A percentile compares a stretch with the other conserved stretches of the same genome.
Evolutionary conservation across 768 basidiomycete species (phyloP).

Genomic region (Calocera viscosa): DNA sequence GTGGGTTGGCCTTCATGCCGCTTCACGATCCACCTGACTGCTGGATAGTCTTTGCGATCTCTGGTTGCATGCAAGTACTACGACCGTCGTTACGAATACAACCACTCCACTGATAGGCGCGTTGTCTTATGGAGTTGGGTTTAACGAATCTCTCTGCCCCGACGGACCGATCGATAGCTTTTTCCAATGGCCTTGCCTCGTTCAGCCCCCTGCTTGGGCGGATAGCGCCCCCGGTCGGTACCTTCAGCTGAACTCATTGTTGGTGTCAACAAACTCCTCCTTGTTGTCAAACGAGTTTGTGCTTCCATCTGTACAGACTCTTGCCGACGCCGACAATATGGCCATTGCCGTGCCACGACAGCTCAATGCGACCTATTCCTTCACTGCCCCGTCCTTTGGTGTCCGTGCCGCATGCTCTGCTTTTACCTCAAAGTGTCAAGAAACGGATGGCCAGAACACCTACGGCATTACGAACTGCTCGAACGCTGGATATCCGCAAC

Average conservation of each 20-base stretch:
- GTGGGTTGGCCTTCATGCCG: neutral
- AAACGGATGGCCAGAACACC: neutral
- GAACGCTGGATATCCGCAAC: neutral
- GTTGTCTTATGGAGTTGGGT: neutral
- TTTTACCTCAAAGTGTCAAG: neutral
- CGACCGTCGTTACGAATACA: neutral
- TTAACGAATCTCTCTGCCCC: neutral
- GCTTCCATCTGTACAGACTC: neutral
- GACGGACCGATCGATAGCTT: neutral
- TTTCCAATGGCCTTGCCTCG: no score
- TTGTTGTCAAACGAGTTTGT: neutral
- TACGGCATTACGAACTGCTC: neutral
- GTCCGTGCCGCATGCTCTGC: neutral
- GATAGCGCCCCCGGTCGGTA: neutral
- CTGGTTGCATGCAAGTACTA: neutral
- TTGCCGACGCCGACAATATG: neutral
- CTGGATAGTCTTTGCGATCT: neutral
- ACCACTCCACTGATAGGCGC: neutral
- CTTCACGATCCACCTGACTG: neutral
- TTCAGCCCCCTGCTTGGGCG: no score
- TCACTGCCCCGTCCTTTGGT: neutral
- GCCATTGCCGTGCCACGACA: neutral
- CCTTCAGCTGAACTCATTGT: neutral
- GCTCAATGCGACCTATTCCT: neutral
- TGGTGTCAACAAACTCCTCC: neutral